A percentile compares a stretch with the other conserved stretches of the same genome.
These are phyloP conservation scores for Macrophomina tecta DNA, from an alignment of 2,329 filamentous ascomycete species.

Conservation along the genomic window DNA sequence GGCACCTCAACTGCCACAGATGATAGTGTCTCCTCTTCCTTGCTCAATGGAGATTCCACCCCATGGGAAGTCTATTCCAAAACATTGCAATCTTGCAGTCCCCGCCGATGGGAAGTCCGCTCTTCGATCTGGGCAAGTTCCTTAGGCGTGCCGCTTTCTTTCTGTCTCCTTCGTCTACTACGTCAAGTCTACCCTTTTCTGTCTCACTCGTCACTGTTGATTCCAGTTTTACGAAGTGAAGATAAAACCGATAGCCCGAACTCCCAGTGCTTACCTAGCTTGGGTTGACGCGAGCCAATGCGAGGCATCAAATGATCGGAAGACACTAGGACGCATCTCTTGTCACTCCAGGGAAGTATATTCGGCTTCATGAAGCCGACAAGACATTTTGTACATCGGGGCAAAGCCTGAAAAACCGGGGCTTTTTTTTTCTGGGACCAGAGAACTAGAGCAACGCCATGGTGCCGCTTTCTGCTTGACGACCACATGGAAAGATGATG, in stretches of 20 bases:
- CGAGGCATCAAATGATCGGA: background rate
- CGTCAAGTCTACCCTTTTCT: background rate
- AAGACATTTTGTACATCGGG: background rate
- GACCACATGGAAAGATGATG: background rate
- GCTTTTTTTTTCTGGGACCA: constrained; percentile 8
- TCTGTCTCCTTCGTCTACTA: background rate
- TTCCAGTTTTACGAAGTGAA: background rate
- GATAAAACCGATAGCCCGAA: background rate
- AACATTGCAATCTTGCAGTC: background rate
- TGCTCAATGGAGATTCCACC: too few species aligned
- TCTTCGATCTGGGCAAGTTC: background rate
- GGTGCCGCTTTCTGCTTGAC: background rate
- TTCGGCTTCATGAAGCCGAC: background rate
- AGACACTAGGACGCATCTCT: background rate
- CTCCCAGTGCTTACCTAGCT: background rate
- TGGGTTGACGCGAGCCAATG: background rate
- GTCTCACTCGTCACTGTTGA: background rate
- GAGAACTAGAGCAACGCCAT: background rate
- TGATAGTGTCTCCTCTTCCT: too few species aligned
- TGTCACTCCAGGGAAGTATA: background rate
- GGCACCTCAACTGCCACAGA: too few species aligned
- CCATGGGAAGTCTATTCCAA: background rate
- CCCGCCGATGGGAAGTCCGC: background rate
- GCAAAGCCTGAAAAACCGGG: background rate
- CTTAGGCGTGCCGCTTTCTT: background rate